Evolutionary conservation across 176 grass and related monocot species (phyloP), one percentile per base, ranked within the genome.

Genomic region (Panicum miliaceum): DNA sequence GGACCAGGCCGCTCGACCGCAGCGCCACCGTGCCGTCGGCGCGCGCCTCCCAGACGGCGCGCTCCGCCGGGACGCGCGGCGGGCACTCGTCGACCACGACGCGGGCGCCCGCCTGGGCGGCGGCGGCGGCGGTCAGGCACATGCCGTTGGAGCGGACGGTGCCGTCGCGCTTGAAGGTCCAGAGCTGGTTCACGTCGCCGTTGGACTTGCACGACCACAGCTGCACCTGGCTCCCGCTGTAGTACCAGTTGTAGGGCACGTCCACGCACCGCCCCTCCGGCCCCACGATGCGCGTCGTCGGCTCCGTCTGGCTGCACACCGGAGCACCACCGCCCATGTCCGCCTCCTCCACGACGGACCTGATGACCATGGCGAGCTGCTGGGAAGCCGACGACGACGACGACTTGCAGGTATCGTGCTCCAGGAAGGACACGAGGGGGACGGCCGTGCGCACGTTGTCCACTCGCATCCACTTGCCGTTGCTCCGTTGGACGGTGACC

Each of bases 91-190:
- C 29, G 29, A 32, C 29, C 29, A 32, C 29, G 29, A 32, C 29
- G 29, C 29, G 29, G 29, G 29, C 29, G 29, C 29, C 29, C 29
- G 29, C 29, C 29, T 32, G 29, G 29, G 29, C 29, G 29, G 29
- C 29, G 29, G 29, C 29, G 29, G 29, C 29, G 29, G 29, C 29
- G 38, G 6, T 3, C 38, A 40, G 42, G 68, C 68, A 71, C 42
- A 0, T 27, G n/a, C 68, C 68, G 1, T 27, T 27, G 68, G 42
- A 71, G 12, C 42, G 41, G 41, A 71, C 47, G 5, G n/a, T 71
- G 68, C 68, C 68, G 68, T 71, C 68, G 0, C 41, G 4, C n/a
- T 47, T 71, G 5, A 71, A 42, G 12, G 68, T 71, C 68, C 68
- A 71, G 2, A 71, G 68, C n/a, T 71, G 68, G 68, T 71, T 71